Base-by-base conservation (phyloP, 139 green algal species). In the Microglena sp. region DNA sequence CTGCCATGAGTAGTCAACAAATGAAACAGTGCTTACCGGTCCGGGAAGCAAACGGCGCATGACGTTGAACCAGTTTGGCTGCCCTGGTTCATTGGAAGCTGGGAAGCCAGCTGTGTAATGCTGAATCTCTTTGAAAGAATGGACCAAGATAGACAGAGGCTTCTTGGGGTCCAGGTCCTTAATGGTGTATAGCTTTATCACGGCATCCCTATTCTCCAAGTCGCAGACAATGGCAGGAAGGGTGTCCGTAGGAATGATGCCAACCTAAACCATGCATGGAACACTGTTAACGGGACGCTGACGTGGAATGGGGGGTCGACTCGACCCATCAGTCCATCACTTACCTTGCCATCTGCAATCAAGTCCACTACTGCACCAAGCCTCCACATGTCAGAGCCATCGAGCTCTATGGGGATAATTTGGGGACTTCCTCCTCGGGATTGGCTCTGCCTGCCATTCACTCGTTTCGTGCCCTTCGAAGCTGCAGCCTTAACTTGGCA, bases 181-280 rank as follows among this genome's bases (percentile, higher is more conserved):
- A 2, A 85, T 60, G 0, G 31, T 55, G 46, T 89, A 91, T 34
- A 96, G 72, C 50, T 76, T 73, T 30, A 87, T 62, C 28, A 89
- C 82, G 0, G 90, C 87, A 1, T 75, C 62, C 1, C 67, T 75
- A 50, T 86, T 84, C 27, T 79, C 67, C 5, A 92, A 55, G 60
- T 94, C 87, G 44, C 80, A 90, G 2, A 93, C 89, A 29, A 95
- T 76, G 0, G 89, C 87, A 11, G 84, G 87, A n/a, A 88, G 80
- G 7, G 77, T 87, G 69, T 95, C 89, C 22, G 89, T 96, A 0
- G 89, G 89, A 2, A 95, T 83, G 59, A 96, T 91, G 33, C 89
- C 89, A 28, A 95, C 79, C 81, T 86, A 59, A 6, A 29, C 1
- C 62, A 31, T 33, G 28, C 8, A 24, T 30, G 5, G 15, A 59